A percentile compares a stretch with the other conserved stretches of the same genome.
Conservation (phyloP, 331 rosid genomes). For the Malus hybrid region DNA sequence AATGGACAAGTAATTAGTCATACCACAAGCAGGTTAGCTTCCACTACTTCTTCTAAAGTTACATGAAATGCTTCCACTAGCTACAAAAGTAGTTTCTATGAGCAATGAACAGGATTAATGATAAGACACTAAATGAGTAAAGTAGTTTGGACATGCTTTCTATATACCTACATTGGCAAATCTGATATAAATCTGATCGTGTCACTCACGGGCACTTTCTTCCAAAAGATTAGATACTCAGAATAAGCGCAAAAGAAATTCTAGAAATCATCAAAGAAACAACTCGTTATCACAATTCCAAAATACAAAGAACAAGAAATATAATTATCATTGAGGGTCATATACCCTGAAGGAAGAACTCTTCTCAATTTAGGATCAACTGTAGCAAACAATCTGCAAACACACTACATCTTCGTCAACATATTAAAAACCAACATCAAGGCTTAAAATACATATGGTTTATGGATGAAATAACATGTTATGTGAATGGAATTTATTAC, state of each 20-base stretch:
- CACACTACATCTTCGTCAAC: not conserved
- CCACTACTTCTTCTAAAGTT: slow-evolving; percentile 92
- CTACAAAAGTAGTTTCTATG: slow-evolving; percentile 30
- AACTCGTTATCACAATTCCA: not conserved
- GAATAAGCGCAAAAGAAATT: not conserved
- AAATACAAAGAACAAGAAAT: not conserved
- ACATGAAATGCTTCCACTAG: slow-evolving; percentile 96
- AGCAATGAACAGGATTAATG: slow-evolving; percentile 11
- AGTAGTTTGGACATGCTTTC: slow-evolving; percentile 16
- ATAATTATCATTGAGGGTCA: slow-evolving; percentile 10
- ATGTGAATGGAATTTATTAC: slow-evolving; percentile 31
- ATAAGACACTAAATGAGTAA: slow-evolving; percentile 1
- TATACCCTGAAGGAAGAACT: slow-evolving; percentile 78
- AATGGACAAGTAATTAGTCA: slow-evolving; percentile 2
- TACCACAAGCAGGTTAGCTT: slow-evolving; percentile 98
- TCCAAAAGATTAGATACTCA: slow-evolving; percentile 36
- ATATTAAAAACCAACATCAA: not conserved
- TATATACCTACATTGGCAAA: slow-evolving; percentile 83
- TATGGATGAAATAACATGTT: not conserved
- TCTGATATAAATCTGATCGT: slow-evolving; percentile 91
- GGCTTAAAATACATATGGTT: slow-evolving; percentile 1
- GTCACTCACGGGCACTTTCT: slow-evolving; percentile 81
- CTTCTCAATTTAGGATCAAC: slow-evolving; percentile 87
- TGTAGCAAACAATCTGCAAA: slow-evolving; percentile 79
- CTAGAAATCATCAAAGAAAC: not conserved